These are phyloP conservation scores for Euryodendron excelsum DNA, from an alignment of 148 eudicot species.

Conservation along the genomic window DNA sequence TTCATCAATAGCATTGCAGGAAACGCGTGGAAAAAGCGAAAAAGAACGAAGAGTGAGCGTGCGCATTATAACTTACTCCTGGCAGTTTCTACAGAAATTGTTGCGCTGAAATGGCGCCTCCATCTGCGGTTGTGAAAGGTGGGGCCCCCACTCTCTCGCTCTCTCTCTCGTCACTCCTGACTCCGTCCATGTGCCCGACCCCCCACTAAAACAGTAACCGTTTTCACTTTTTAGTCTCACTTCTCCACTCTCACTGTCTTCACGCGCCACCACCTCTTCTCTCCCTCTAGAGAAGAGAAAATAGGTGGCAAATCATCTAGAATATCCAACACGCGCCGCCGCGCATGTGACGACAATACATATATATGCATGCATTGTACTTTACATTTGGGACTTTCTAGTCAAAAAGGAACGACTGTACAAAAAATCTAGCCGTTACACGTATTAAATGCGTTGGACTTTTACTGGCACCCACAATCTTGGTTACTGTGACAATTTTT, in stretches of 20 bases:
- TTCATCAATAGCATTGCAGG: constrained; percentile 10
- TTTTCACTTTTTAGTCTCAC: background rate
- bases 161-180: background rate
- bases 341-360: background rate
- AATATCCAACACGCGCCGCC: background rate
- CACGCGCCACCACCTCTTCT: background rate
- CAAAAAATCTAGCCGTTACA: constrained; percentile 9
- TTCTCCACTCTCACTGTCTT: background rate
- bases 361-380: no score
- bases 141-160: background rate
- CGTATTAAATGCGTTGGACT: background rate
- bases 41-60: constrained; percentile 9
- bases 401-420: background rate
- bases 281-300: background rate
- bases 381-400: background rate
- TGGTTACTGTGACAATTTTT: background rate
- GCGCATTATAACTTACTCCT: background rate
- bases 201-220: background rate
- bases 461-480: background rate
- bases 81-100: no score
- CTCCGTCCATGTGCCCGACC: background rate
- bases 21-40: constrained; percentile 20
- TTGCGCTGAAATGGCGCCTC: constrained; percentile 12
- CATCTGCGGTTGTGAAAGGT: constrained; percentile 11
- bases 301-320: background rate